These are phyloP conservation scores for Lepiota subincarnata DNA, from an alignment of 768 basidiomycete genomes.

Conservation along the genomic window DNA sequence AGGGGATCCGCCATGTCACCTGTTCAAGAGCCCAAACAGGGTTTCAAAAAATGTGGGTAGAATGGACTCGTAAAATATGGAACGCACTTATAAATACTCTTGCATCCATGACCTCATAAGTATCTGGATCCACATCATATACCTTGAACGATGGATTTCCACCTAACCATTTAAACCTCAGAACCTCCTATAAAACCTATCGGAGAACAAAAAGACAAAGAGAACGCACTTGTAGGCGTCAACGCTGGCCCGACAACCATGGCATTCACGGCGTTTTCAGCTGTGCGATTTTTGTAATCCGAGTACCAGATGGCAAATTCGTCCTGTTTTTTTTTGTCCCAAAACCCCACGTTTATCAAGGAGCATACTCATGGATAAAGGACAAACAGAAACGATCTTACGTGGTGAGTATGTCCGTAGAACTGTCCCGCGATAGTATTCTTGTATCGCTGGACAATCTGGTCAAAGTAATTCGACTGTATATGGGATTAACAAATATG, in stretches of 20 bases:
- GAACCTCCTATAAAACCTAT: too few species aligned
- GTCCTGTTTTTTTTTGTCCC: conserved; percentile 22
- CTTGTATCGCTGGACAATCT: conserved; percentile 56
- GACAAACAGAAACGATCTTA: too few species aligned
- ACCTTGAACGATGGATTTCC: conserved; percentile 55
- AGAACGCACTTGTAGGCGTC: conserved; percentile 47
- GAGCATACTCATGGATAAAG: too few species aligned
- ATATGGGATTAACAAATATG: not conserved
- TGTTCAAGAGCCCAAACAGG: conserved; percentile 13
- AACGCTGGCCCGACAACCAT: conserved; percentile 51
- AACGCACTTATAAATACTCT: conserved; percentile 44
- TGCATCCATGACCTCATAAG: conserved; percentile 61
- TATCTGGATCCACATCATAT: conserved; percentile 64
- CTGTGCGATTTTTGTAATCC: conserved; percentile 42
- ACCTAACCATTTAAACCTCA: conserved; percentile 23
- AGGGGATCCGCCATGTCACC: conserved; percentile 37
- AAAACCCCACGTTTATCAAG: too few species aligned
- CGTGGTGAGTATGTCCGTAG: conserved; percentile 54
- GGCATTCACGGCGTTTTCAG: conserved; percentile 41
- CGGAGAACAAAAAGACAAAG: too few species aligned
- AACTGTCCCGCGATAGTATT: conserved; percentile 58
- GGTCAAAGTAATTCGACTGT: conserved; percentile 61
- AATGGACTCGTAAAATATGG: not conserved
- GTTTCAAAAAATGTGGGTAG: not conserved
- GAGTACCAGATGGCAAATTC: conserved; percentile 60